These are phyloP conservation scores for Drosera spatulata DNA, from an alignment of 179 eudicot genomes.

Conservation along the genomic window DNA sequence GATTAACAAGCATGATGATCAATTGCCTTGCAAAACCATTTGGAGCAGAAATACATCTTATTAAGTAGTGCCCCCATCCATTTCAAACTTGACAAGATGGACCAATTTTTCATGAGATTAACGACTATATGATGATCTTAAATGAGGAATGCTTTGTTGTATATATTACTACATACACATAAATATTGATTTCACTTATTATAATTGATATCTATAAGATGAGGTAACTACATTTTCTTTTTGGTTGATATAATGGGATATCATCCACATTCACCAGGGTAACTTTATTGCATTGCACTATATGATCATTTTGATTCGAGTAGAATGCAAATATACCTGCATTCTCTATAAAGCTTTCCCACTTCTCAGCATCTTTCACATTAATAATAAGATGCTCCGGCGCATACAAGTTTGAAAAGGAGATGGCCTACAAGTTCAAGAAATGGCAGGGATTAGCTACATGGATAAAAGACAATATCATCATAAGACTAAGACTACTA, in stretches of 20 bases:
- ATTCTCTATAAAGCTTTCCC: constrained; percentile 90
- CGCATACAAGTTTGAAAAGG: constrained; percentile 88
- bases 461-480: background rate
- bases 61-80: too few species aligned
- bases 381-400: constrained; percentile 98
- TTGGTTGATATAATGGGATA: too few species aligned
- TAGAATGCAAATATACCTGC: constrained; percentile 45
- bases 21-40: background rate
- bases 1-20: constrained; percentile 1
- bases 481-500: constrained; percentile 9
- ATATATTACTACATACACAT: too few species aligned
- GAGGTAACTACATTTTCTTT: too few species aligned
- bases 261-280: too few species aligned
- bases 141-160: too few species aligned
- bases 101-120: too few species aligned
- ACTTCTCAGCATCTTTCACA: constrained; percentile 94
- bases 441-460: background rate
- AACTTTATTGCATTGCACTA: too few species aligned
- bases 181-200: too few species aligned
- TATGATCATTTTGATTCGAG: background rate
- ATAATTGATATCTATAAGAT: background rate
- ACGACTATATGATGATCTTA: too few species aligned
- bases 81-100: too few species aligned
- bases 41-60: too few species aligned
- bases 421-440: constrained; percentile 50